phyloP scores from a whole-genome alignment of 208 protist genomes.

The Vickermania spadyakhi region DNA sequence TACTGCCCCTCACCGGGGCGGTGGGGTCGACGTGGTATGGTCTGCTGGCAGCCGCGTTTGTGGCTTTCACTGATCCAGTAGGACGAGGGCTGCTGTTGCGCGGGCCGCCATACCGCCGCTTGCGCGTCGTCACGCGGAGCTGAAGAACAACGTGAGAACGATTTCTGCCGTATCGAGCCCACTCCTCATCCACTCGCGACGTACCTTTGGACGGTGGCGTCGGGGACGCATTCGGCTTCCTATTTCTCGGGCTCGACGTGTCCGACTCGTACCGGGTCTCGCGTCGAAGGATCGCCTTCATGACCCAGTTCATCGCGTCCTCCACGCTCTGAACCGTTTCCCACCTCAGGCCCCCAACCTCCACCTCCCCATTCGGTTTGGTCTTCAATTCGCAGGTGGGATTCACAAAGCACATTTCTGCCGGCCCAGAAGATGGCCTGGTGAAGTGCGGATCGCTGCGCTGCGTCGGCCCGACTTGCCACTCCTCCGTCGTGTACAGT shows the following conservation, averaged over 20 bases:
- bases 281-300: conserved; percentile 10
- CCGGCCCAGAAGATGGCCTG: not conserved
- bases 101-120: not conserved
- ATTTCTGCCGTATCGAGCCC: conserved; percentile 9
- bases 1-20: no score
- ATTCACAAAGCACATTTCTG: conserved; percentile 5
- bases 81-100: not conserved
- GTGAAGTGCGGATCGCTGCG: not conserved
- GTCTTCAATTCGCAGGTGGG: conserved; percentile 14
- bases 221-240: not conserved
- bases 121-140: conserved; percentile 15
- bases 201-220: no score
- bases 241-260: not conserved
- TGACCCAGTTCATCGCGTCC: conserved; percentile 17
- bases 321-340: conserved; percentile 12
- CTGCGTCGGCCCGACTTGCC: not conserved
- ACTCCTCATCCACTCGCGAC: not conserved
- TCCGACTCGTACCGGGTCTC: conserved; percentile 1
- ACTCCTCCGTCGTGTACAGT: conserved; percentile 6
- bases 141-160: conserved; percentile 43
- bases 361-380: conserved; percentile 6
- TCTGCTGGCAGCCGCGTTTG: not conserved
- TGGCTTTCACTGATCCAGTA: not conserved
- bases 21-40: not conserved
- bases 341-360: conserved; percentile 16